Conservation (phyloP, 2,329 filamentous ascomycete species). For the Stemphylium beticola region DNA sequence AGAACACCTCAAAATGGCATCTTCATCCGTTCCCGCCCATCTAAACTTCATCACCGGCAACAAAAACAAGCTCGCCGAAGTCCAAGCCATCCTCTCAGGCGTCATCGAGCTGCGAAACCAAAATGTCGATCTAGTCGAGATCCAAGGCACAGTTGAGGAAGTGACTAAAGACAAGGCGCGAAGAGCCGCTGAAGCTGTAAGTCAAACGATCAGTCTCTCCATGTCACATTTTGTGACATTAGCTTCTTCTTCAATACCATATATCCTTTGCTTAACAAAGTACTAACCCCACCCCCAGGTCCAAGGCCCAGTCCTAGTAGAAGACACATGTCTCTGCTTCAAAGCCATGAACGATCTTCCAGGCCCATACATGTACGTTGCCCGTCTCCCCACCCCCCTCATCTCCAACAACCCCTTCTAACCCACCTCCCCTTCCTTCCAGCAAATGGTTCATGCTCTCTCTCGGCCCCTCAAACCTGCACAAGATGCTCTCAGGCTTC, state of each 20-base stretch:
- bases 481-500: slow-evolving; percentile 88
- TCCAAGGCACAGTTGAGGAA: slow-evolving; percentile 91
- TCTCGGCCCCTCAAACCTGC: slow-evolving; percentile 83
- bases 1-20: slow-evolving; percentile 15
- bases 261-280: background rate
- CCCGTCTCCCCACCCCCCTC: background rate
- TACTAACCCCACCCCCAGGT: slow-evolving; percentile 58
- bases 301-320: slow-evolving; percentile 86
- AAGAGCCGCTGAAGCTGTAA: slow-evolving; percentile 77
- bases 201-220: slow-evolving; percentile 21
- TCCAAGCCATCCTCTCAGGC: slow-evolving; percentile 79
- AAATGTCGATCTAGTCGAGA: slow-evolving; percentile 80
- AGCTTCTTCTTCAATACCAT: background rate
- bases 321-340: slow-evolving; percentile 95
- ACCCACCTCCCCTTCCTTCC: background rate
- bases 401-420: background rate
- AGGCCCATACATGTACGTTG: slow-evolving; percentile 87
- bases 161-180: slow-evolving; percentile 88
- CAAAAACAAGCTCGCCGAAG: slow-evolving; percentile 86
- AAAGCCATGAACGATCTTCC: slow-evolving; percentile 88
- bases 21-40: slow-evolving; percentile 48
- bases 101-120: slow-evolving; percentile 75
- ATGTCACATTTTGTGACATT: background rate
- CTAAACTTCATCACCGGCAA: slow-evolving; percentile 98
- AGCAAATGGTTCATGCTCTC: slow-evolving; percentile 94